Base-by-base conservation (phyloP, 2,329 filamentous ascomycete genomes). In the Cephalotrichum gorgonifer region DNA sequence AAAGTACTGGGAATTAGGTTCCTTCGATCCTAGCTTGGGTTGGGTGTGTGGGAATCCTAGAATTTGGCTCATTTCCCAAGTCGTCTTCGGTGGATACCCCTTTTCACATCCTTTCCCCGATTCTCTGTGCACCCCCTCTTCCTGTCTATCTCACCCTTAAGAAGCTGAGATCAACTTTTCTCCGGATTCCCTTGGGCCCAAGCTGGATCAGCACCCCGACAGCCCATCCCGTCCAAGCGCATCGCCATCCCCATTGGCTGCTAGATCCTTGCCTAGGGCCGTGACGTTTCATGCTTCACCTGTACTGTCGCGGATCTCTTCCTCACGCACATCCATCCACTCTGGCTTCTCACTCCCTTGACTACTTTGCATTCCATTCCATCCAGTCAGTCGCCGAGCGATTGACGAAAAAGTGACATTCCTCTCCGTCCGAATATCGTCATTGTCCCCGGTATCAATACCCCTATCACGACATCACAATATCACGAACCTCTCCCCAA, bases 281-380 rank as follows among this genome's bases (percentile, higher is more conserved):
- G 54, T 55, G 48, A 57, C 58, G 60, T 62, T 62, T 62, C 60
- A 62, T 54, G 53, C 56, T 50, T 55, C 52, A 56, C 54, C 52
- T 55, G 52, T 49, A 52, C 42, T 54, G 60, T 62, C 59, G 57
- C 58, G 58, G 58, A 56, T 59, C 60, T 44, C 46, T 25, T 48
- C 46, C 38, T 38, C 46, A 48, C 46, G 26, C 46, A 48, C 30
- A 43, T 48, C 46, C 43, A n/a, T n/a, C n/a, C n/a, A n/a, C 46
- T 43, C 46, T 30, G 46, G 20, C 39, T 48, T 28, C 26, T 43
- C 46, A n/a, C 38, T 23, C 20, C 30, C 22, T 47, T 28, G 25
- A 28, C 39, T 38, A 25, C 20, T 47, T 31, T 41, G 9, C 35
- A 17, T 39, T 39, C 17, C 35, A 20, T 6, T 20, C 35, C n/a